These are phyloP conservation scores for Vaccinium corymbosum DNA, from an alignment of 148 eudicot genomes.

Conservation along the genomic window DNA sequence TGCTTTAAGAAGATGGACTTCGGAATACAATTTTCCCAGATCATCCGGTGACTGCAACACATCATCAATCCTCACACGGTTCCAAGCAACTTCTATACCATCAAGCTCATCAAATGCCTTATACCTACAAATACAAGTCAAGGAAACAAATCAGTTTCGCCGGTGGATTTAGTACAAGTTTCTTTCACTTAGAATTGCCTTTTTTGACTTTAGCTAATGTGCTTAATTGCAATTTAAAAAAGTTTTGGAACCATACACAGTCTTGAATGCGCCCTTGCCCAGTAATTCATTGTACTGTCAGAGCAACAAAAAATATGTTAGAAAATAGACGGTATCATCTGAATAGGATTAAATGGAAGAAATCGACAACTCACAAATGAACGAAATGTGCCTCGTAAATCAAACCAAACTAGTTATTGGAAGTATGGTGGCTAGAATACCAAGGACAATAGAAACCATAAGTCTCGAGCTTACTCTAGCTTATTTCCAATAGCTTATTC, in stretches of 20 bases:
- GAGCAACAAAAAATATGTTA: constrained; percentile 10
- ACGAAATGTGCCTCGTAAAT: background rate
- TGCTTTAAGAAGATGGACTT: constrained; percentile 75
- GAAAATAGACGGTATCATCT: background rate
- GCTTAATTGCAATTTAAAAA: background rate
- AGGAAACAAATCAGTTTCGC: constrained; percentile 1
- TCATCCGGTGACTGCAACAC: constrained; percentile 62
- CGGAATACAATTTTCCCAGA: constrained; percentile 62
- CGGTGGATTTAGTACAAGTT: background rate
- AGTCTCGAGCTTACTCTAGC: background rate
- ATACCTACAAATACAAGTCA: constrained; percentile 46
- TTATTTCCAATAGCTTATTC: background rate
- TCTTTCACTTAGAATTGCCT: background rate
- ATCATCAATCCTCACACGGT: constrained; percentile 65
- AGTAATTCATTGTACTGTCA: constrained; percentile 73
- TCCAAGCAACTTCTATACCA: constrained; percentile 97
- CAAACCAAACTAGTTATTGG: background rate
- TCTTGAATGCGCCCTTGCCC: constrained; percentile 90
- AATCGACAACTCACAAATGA: background rate
- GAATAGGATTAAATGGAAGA: background rate
- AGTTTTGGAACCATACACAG: constrained; percentile 61
- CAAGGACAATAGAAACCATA: constrained; percentile 1
- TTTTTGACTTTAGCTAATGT: background rate
- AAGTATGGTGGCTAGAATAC: constrained; percentile 2
- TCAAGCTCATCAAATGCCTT: constrained; percentile 81